These are phyloP conservation scores for Geopyxis carbonaria DNA, from an alignment of 495 filamentous ascomycete genomes.

Conservation along the genomic window DNA sequence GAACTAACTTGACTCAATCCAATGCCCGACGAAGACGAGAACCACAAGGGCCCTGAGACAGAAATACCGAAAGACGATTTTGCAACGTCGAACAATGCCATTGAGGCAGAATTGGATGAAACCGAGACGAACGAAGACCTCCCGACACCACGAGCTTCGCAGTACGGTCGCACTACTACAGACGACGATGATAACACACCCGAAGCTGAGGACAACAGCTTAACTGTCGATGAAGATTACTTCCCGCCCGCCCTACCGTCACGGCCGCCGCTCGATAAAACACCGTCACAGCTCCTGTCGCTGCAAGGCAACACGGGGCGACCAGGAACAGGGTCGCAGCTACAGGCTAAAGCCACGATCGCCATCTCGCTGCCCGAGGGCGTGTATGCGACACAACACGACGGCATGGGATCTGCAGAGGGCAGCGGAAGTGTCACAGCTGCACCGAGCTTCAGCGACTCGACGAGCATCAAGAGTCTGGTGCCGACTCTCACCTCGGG, in stretches of 20 bases:
- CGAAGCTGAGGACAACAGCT: neutral
- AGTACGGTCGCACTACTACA: slow-evolving; percentile 7
- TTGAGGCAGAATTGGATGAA: too few relatives aligned
- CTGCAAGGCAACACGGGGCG: slow-evolving; percentile 5
- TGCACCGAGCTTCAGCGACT: slow-evolving; percentile 35
- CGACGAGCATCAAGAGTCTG: slow-evolving; percentile 67
- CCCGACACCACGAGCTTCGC: slow-evolving; percentile 20
- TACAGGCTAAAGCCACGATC: slow-evolving; percentile 22
- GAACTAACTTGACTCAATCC: too few relatives aligned
- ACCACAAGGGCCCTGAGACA: too few relatives aligned
- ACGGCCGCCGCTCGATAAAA: slow-evolving; percentile 4
- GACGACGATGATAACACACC: slow-evolving; percentile 1
- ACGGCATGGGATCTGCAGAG: slow-evolving; percentile 8
- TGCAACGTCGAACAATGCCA: too few relatives aligned
- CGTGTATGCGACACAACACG: slow-evolving; percentile 22
- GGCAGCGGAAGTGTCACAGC: slow-evolving; percentile 14
- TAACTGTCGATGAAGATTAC: slow-evolving; percentile 20
- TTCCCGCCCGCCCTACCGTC: slow-evolving; percentile 18
- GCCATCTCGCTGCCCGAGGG: slow-evolving; percentile 25
- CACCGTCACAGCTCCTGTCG: slow-evolving; percentile 7
- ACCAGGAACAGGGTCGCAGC: slow-evolving; percentile 10
- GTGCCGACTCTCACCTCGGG: slow-evolving; percentile 50
- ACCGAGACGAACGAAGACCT: slow-evolving; percentile 25
- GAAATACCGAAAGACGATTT: too few relatives aligned
- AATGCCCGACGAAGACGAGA: too few relatives aligned